Base-by-base conservation (phyloP, 2,329 filamentous ascomycete genomes). In the Nakataea oryzae region DNA sequence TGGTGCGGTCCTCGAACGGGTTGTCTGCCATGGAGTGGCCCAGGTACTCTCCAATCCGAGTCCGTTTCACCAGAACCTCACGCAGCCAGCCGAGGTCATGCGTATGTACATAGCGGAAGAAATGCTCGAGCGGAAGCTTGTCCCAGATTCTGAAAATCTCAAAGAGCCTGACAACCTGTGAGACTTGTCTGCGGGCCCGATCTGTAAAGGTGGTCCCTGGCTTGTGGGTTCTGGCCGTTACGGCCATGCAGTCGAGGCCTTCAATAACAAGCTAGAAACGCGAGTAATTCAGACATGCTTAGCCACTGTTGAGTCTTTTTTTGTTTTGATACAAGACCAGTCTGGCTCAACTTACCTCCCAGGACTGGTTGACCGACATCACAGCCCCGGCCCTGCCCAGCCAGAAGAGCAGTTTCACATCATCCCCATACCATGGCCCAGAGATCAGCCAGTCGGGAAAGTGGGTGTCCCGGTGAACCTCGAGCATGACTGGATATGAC, bases 321-420 rank as follows among this genome's bases (percentile, higher is more conserved):
- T 50, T 60, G 29, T 11, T 55, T 66, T 65, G 32, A 69, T 66
- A 8, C 7, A 30, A 50, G 21, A n/a, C 41, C 21, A 50, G 8
- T 1, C 21, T 3, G 4, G 9, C 41, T 50, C 41, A 24, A 50
- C 41, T n/a, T 50, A 50, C 41, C 65, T 74, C 72, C 72, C 71
- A 73, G 3, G 63, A 67, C 55, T 71, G 67, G 17, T 62, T 47
- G 1, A 32, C 32, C 14, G 63, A 58, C 28, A 70, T 57, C 7
- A 62, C 32, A 8, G 69, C 66, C 4, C 70, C 69, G 34, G 66
- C 67, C 17, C 64, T 63, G 12, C 67, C 62, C 9, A 72, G 66
- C 72, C 72, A 74, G 63, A 69, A 72, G 17, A 70, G 62, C 13
- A 66, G 58, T 30, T 64, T 67, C 12, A 65, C 64, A 21, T 65